These are phyloP conservation scores for Dillenia suffruticosa DNA, from an alignment of 164 flowering plant species.

Conservation along the genomic window DNA sequence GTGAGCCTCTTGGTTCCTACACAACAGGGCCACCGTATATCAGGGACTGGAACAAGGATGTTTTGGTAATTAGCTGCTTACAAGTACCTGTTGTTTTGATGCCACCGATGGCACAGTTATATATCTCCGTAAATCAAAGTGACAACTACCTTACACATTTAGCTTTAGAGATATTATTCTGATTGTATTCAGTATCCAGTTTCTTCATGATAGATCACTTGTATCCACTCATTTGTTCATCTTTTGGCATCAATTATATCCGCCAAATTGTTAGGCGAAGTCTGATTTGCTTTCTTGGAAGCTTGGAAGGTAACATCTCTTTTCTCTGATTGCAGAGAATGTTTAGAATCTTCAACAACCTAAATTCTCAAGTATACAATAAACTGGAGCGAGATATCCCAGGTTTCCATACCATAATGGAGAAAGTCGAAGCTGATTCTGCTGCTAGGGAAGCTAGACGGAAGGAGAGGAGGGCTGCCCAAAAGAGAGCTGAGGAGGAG, in stretches of 20 bases:
- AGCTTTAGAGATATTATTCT: too few relatives aligned
- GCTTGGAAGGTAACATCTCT: constrained; percentile 1
- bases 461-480: constrained; percentile 26
- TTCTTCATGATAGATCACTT: not conserved
- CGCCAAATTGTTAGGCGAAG: not conserved
- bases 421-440: constrained; percentile 33
- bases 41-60: constrained; percentile 52
- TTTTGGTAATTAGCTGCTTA: constrained; percentile 37
- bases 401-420: constrained; percentile 45
- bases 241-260: too few relatives aligned
- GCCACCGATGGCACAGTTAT: too few relatives aligned
- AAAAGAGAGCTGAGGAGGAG: constrained; percentile 28
- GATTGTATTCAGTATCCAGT: too few relatives aligned
- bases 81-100: too few relatives aligned
- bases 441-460: constrained; percentile 22
- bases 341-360: constrained; percentile 22
- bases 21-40: constrained; percentile 89
- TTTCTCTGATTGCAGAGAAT: constrained; percentile 41
- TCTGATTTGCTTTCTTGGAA: not conserved
- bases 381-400: constrained; percentile 41
- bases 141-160: too few relatives aligned
- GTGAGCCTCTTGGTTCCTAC: constrained; percentile 77
- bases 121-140: too few relatives aligned
- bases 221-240: too few relatives aligned
- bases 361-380: constrained; percentile 29